Evolutionary conservation across 1,139 yeast species (phyloP), one percentile per base, ranked within the genome.

Genomic region (Nakaseomyces sp.): DNA sequence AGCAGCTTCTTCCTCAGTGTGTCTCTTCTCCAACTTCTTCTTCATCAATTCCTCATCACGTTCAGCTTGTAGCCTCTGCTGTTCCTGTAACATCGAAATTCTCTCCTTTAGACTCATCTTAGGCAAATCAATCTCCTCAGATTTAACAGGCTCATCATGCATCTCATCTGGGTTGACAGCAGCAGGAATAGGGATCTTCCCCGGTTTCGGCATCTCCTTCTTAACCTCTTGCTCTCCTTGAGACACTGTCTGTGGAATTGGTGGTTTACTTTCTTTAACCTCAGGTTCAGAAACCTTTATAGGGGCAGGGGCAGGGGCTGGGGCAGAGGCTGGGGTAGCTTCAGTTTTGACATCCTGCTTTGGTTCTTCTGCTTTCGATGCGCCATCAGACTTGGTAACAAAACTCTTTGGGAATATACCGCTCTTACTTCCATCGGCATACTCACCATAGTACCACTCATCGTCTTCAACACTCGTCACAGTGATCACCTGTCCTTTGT

Each of bases 361-460:
- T 28, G 29, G 31, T 28, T 35, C 41, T 24, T 32, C 8, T 12
- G 24, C n/a, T n/a, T 38, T 39, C 17, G 42, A 22, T 6, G 18
- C 44, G 16, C 48, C 48, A 20, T 42, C 31, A 5, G 6, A 42
- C 16, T 38, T 41, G 48, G 77, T 78, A 4, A 91, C 97, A 67
- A 86, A 91, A 60, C 79, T 81, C 61, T 76, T 79, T 6, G 98
- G 98, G 55, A 91, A 91, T 70, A 89, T 81, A 7, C 98, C 98
- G 30, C 73, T 63, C 45, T 68, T 64, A 9, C 55, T 44, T 4
- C 50, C 46, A 40, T 74, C 78, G 16, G 66, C 67, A 53, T 73
- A 81, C 12, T 71, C 68, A 2, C 98, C 98, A 36, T 75, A 69
- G 58, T 76, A 83, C 98, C 98, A 91, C 51, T 89, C 96, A 7